Conservation (phyloP, 1,284 basidiomycete species). For the Fomitopsis palustris region DNA sequence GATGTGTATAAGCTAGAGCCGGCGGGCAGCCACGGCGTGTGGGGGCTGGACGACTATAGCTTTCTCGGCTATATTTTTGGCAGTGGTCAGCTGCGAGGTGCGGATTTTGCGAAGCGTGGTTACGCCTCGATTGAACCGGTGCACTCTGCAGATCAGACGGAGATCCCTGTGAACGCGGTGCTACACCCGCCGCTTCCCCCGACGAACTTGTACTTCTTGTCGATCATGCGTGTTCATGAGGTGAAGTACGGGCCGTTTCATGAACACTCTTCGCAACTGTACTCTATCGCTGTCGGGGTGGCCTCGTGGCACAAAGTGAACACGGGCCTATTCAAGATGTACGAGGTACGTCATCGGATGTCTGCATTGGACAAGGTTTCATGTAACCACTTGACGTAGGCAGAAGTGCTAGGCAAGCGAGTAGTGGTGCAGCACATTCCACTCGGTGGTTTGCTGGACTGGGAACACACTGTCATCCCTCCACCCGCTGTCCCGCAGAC, state of each 20-base stretch:
- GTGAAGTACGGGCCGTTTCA: conserved; percentile 88
- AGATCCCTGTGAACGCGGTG: conserved; percentile 56
- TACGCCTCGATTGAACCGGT: background rate
- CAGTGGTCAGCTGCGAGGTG: conserved; percentile 84
- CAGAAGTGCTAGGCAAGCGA: conserved; percentile 92
- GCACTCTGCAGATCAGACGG: conserved; percentile 46
- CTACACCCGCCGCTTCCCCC: conserved; percentile 50
- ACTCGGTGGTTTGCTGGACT: conserved; percentile 77
- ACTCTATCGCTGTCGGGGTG: conserved; percentile 84
- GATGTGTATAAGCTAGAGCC: conserved; percentile 92
- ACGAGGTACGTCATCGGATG: conserved; percentile 52
- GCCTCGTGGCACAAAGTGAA: conserved; percentile 90
- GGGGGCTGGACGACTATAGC: conserved; percentile 95
- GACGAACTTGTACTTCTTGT: conserved; percentile 78
- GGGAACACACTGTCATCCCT: conserved; percentile 29
- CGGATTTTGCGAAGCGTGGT: conserved; percentile 10
- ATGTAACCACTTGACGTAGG: conserved; percentile 37
- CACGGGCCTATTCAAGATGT: conserved; percentile 93
- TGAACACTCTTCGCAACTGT: conserved; percentile 89
- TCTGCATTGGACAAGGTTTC: background rate
- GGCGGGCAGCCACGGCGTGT: conserved; percentile 96
- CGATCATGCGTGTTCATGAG: conserved; percentile 74
- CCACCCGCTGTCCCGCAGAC: background rate
- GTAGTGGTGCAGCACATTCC: conserved; percentile 96
- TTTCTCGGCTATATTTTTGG: conserved; percentile 94